Evolutionary conservation across 2,329 filamentous ascomycete genomes (phyloP).

Genomic region (Orbilia javanica): DNA sequence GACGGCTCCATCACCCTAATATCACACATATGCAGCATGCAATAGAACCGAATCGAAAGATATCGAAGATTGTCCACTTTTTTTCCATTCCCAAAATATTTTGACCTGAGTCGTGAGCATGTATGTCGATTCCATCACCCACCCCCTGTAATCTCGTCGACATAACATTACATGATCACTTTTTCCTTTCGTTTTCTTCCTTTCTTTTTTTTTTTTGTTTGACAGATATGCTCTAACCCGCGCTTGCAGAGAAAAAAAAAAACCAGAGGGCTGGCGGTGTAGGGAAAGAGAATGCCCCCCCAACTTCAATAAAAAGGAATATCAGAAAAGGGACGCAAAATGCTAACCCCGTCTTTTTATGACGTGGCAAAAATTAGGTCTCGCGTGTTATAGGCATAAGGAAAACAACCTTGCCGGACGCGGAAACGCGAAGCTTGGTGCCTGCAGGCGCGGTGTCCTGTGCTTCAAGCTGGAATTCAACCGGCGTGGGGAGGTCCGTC

Average conservation of each 20-base stretch:
- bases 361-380: conserved; percentile 56
- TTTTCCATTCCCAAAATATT: neutral
- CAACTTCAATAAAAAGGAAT: conserved; percentile 2
- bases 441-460: conserved; percentile 57
- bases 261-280: conserved; percentile 8
- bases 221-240: conserved; percentile 17
- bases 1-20: conserved; percentile 9
- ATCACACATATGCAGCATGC: conserved; percentile 47
- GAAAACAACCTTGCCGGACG: conserved; percentile 33
- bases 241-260: conserved; percentile 20
- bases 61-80: conserved; percentile 41
- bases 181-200: neutral
- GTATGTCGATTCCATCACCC: conserved; percentile 11
- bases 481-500: conserved; percentile 39
- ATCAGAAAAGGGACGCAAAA: conserved; percentile 11
- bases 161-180: conserved; percentile 14
- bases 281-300: neutral
- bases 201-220: neutral
- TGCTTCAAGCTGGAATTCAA: conserved; percentile 18
- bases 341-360: conserved; percentile 36
- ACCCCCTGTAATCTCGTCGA: neutral
- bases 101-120: neutral
- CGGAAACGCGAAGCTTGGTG: conserved; percentile 54
- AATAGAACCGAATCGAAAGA: conserved; percentile 56
- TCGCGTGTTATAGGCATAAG: conserved; percentile 45